Conservation (phyloP, 2,329 filamentous ascomycete genomes). For the Cladosporium austrohemisphaericum region DNA sequence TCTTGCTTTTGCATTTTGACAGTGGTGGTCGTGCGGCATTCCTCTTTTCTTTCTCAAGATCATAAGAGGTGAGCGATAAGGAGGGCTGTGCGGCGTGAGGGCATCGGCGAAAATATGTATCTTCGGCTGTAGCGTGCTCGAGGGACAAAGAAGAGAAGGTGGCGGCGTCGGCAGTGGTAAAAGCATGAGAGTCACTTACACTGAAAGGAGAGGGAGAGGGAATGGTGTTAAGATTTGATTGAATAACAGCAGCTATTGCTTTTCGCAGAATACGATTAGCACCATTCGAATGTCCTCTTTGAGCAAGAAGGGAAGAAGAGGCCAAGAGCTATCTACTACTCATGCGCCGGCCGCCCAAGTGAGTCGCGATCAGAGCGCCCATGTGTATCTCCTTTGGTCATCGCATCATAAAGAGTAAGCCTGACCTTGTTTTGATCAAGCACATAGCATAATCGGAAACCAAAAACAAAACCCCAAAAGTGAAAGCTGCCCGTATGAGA, state of each 20-base stretch:
- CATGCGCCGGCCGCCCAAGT: not conserved
- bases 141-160: too few species aligned
- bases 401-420: slow-evolving; percentile 4
- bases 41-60: too few species aligned
- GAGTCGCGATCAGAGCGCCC: not conserved
- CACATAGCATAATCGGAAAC: too few species aligned
- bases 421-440: not conserved
- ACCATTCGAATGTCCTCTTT: not conserved
- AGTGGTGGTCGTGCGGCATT: too few species aligned
- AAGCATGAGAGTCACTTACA: too few species aligned
- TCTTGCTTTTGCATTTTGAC: too few species aligned
- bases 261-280: not conserved
- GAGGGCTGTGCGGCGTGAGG: too few species aligned
- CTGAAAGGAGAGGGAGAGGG: too few species aligned
- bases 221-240: not conserved
- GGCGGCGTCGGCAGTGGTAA: too few species aligned
- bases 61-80: too few species aligned
- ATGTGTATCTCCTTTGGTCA: not conserved
- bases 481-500: not conserved
- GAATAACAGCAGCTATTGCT: not conserved
- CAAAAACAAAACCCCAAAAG: not conserved
- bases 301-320: not conserved
- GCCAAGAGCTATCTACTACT: slow-evolving; percentile 3
- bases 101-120: too few species aligned
- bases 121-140: too few species aligned